Conservation (phyloP, 805 yeast species). For the Ogataea pilisensis region DNA sequence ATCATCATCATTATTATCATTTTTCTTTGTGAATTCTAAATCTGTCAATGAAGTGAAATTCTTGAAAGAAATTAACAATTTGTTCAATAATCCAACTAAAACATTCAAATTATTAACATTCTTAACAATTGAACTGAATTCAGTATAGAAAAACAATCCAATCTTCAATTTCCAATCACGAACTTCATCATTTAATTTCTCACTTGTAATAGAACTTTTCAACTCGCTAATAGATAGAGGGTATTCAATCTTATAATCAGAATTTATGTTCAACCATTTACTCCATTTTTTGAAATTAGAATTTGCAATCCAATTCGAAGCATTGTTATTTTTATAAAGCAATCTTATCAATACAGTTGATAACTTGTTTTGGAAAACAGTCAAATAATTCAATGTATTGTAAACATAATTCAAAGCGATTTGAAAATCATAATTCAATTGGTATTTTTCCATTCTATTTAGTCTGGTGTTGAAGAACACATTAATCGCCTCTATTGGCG, state of each 20-base stretch:
- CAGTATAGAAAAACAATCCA: constrained; percentile 12
- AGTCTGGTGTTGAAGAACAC: constrained; percentile 25
- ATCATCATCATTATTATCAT: constrained; percentile 2
- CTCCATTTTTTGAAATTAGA: constrained; percentile 26
- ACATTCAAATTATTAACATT: constrained; percentile 11
- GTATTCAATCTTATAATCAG: constrained; percentile 18
- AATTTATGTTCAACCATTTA: constrained; percentile 23
- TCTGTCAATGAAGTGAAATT: constrained; percentile 28
- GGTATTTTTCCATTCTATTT: constrained; percentile 5
- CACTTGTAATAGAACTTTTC: constrained; percentile 8
- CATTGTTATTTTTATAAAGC: constrained; percentile 14
- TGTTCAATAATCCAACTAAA: constrained; percentile 16
- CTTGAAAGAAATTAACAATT: constrained; percentile 26
- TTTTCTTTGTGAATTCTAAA: constrained; percentile 6
- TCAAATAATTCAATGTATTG: constrained; percentile 26
- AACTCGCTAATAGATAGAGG: constrained; percentile 16
- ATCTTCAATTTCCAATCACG: constrained; percentile 21
- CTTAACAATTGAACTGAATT: constrained; percentile 8
- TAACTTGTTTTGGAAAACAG: constrained; percentile 22
- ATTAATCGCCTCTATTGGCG: constrained; percentile 20
- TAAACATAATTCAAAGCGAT: constrained; percentile 26
- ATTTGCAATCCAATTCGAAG: constrained; percentile 26
- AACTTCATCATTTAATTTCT: constrained; percentile 5
- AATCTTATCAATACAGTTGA: constrained; percentile 18
- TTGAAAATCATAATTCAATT: constrained; percentile 18